Evolutionary conservation across 768 basidiomycete species (phyloP).

Genomic region (Hypsizygus marmoreus): DNA sequence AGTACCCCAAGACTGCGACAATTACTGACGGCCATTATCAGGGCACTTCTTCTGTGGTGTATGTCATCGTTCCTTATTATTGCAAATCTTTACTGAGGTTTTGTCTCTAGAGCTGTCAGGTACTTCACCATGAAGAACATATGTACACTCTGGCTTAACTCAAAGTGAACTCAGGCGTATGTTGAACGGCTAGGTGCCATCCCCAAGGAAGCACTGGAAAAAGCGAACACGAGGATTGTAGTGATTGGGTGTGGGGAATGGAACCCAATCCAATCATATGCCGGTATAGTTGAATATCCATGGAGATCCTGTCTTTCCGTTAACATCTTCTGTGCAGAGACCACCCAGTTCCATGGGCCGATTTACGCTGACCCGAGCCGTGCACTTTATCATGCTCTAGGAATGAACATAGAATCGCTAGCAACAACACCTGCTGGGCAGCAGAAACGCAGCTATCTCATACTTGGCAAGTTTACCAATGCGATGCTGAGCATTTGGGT

Average conservation of each 20-base stretch:
- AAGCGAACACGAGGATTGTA: conserved; percentile 42
- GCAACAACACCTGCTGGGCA: conserved; percentile 45
- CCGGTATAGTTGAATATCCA: conserved; percentile 32
- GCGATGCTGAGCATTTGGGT: conserved; percentile 49
- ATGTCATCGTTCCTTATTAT: conserved; percentile 5
- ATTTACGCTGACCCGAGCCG: conserved; percentile 72
- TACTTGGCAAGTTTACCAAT: conserved; percentile 28
- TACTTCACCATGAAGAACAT: conserved; percentile 16
- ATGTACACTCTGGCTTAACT: not conserved
- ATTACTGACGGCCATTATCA: conserved; percentile 18
- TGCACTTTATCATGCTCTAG: conserved; percentile 57
- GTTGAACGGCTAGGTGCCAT: conserved; percentile 47
- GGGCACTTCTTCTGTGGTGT: conserved; percentile 73
- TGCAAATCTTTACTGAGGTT: not conserved
- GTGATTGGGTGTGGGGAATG: conserved; percentile 66
- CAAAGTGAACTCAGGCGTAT: conserved; percentile 38
- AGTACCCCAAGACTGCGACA: not conserved
- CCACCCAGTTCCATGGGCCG: conserved; percentile 42
- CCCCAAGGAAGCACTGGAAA: conserved; percentile 38
- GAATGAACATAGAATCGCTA: conserved; percentile 57
- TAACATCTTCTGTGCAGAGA: conserved; percentile 31
- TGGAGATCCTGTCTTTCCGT: not conserved
- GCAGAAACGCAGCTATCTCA: conserved; percentile 48
- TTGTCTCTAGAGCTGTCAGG: conserved; percentile 42
- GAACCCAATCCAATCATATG: conserved; percentile 49